These are phyloP conservation scores for Physcomitrium patens DNA, from an alignment of 225 moss, liverwort and hornwort genomes.

Conservation along the genomic window DNA sequence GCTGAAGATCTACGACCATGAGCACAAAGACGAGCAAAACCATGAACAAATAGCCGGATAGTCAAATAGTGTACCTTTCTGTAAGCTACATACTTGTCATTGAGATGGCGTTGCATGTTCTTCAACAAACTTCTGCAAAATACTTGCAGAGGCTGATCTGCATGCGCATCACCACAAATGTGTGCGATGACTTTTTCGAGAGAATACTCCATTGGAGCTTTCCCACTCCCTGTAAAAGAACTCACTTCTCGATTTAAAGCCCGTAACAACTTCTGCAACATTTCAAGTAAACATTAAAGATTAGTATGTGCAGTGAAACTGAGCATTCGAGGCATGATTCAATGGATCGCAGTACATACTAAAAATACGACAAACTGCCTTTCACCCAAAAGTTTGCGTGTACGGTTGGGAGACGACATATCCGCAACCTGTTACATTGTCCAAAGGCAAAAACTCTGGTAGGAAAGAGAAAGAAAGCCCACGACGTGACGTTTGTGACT, in stretches of 20 bases:
- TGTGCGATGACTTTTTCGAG: constrained; percentile 77
- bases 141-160: constrained; percentile 62
- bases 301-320: neutral
- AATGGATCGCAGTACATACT: no score
- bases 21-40: constrained; percentile 7
- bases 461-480: neutral
- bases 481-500: neutral
- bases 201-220: constrained; percentile 92
- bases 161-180: constrained; percentile 53
- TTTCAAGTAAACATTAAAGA: constrained; percentile 24
- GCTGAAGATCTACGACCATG: constrained; percentile 8
- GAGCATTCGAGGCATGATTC: neutral
- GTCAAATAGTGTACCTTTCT: constrained; percentile 65
- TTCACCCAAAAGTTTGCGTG: neutral
- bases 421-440: no score
- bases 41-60: neutral
- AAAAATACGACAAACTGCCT: neutral
- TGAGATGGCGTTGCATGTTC: constrained; percentile 74
- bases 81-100: constrained; percentile 94
- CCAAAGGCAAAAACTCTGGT: no score
- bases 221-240: constrained; percentile 81
- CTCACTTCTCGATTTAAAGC: constrained; percentile 83
- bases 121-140: constrained; percentile 77
- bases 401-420: no score
- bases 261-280: constrained; percentile 83